Base-by-base conservation (phyloP, 352 stramenopile genomes). In the Phytopythium vexans region DNA sequence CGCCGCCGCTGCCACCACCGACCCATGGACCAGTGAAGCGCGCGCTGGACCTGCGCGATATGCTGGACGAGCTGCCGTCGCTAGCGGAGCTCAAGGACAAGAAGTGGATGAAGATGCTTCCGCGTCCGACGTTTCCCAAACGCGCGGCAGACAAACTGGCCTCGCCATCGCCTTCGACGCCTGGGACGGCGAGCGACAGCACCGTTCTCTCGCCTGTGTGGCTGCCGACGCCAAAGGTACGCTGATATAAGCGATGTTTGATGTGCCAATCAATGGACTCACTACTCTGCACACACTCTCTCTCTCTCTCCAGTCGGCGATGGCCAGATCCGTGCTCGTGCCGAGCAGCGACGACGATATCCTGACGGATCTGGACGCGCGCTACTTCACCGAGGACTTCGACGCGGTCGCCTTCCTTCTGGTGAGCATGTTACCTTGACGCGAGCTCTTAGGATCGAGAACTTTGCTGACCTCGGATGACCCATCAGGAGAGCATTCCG, bases 371-470 rank as follows among this genome's bases (percentile, higher is more conserved):
- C 50, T 95, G 31, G 83, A 95, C 16, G 66, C 86, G 43, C 79
- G 82, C 0, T 95, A 86, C 54, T 95, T 92, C 56, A 94, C 82
- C 0, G 73, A 89, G 49, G 72, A 54, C 42, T 95, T 95, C 50
- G 83, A 95, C 39, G 61, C 76, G 7, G 57, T 88, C 0, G 71
- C 69, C 3, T 74, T 89, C 46, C 66, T 90, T 50, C 65, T 95
- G 56, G 85, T 92, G 62, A 12, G 58, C n/a, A 12, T n/a, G 16
- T 6, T 36, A 3, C 49, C 16, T 9, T 16, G 6, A n/a, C 14
- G 1, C 12, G 21, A 10, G 11, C 15, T 41, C 16, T 39, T 7
- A 1, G 7, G 41, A 9, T 27, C 15, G 3, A 21, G 15, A 31
- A 39, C 2, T 34, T 40, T 35, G 33, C 43, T 52, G 41, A 54